Evolutionary conservation across 768 basidiomycete genomes (phyloP).

Genomic region (Candolleomyces efflorescens): DNA sequence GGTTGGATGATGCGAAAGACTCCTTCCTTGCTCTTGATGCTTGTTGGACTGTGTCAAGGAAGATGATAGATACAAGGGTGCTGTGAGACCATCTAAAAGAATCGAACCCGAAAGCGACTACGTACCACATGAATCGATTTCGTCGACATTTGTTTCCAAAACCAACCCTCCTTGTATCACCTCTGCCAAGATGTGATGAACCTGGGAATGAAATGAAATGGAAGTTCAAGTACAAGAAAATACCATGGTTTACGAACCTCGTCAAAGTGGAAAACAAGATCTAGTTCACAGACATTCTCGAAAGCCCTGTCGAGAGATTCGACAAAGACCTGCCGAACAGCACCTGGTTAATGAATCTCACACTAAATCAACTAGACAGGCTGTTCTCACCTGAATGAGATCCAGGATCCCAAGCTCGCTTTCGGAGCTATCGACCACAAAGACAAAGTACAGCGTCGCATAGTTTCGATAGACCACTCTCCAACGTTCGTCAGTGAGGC

Average conservation of each 20-base stretch:
- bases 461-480: slow-evolving; percentile 94
- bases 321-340: slow-evolving; percentile 78
- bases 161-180: slow-evolving; percentile 96
- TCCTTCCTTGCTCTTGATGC: slow-evolving; percentile 71
- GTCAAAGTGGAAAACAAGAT: slow-evolving; percentile 98
- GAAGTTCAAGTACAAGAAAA: neutral
- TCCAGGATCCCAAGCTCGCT: slow-evolving; percentile 96
- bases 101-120: slow-evolving; percentile 10
- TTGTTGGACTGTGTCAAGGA: slow-evolving; percentile 50
- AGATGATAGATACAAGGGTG: slow-evolving; percentile 9
- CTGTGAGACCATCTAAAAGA: neutral
- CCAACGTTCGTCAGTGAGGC: slow-evolving; percentile 55
- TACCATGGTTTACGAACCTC: slow-evolving; percentile 51
- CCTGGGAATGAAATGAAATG: slow-evolving; percentile 40
- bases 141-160: slow-evolving; percentile 89
- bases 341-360: neutral
- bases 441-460: slow-evolving; percentile 95
- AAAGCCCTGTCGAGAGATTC: slow-evolving; percentile 94
- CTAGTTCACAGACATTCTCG: slow-evolving; percentile 97
- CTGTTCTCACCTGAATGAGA: slow-evolving; percentile 80
- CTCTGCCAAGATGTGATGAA: slow-evolving; percentile 93
- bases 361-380: neutral
- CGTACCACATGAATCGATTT: slow-evolving; percentile 71
- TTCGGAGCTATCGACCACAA: slow-evolving; percentile 94
- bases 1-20: slow-evolving; percentile 78